Conservation (phyloP, 371 early-diverging fungal genomes). For the Synchytrium microbalum region DNA sequence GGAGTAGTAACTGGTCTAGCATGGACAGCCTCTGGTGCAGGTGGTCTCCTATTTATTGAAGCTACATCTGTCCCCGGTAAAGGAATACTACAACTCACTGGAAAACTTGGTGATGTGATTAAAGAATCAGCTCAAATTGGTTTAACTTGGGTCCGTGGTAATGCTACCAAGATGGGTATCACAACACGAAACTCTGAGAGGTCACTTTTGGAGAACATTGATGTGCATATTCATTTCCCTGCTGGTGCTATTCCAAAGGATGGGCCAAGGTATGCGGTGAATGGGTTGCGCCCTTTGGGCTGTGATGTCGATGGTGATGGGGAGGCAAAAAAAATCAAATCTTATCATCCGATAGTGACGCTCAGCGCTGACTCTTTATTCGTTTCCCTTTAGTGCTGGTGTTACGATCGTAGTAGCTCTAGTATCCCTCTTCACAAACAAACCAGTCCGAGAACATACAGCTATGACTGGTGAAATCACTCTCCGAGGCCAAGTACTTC, state of each 20-base stretch:
- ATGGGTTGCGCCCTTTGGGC: neutral
- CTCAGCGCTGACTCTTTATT: too few relatives aligned
- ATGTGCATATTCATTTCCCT: conserved; percentile 80
- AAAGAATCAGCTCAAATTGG: conserved; percentile 80
- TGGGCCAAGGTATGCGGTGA: conserved; percentile 48
- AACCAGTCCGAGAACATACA: conserved; percentile 41
- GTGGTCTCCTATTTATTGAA: conserved; percentile 72
- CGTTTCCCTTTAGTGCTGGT: conserved; percentile 30
- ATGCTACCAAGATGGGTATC: conserved; percentile 55
- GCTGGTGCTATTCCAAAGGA: conserved; percentile 79
- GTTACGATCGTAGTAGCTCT: conserved; percentile 67
- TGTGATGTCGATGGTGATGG: too few relatives aligned
- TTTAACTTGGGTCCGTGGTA: conserved; percentile 70
- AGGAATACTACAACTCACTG: neutral
- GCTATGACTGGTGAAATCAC: conserved; percentile 84
- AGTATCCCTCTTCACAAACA: conserved; percentile 62
- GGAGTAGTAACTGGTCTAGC: conserved; percentile 81
- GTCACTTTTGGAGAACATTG: conserved; percentile 41
- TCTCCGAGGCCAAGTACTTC: conserved; percentile 71
- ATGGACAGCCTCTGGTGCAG: conserved; percentile 69
- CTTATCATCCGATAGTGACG: conserved; percentile 36
- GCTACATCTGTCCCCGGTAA: conserved; percentile 69
- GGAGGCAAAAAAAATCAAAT: neutral
- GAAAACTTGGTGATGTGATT: conserved; percentile 79
- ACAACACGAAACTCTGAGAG: conserved; percentile 19